Evolutionary conservation across 805 yeast genomes (phyloP).

Genomic region (Yamadazyma insecticola): DNA sequence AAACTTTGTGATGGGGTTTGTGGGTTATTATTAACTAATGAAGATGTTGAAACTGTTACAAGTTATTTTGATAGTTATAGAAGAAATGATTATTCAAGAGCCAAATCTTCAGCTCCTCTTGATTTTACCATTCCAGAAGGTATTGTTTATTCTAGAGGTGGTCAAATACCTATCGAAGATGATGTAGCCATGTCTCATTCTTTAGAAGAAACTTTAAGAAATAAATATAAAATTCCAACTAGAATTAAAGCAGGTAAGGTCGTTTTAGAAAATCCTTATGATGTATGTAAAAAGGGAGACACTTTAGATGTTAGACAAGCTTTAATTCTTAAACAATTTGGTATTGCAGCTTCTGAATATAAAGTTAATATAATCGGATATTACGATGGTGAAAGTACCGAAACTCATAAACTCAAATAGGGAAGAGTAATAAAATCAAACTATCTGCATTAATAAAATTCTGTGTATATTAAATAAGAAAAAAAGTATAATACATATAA

Average conservation of each 20-base stretch:
- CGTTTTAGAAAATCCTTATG: slow-evolving; percentile 65
- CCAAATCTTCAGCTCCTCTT: slow-evolving; percentile 80
- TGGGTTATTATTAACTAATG: slow-evolving; percentile 87
- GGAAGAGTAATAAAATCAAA: no score
- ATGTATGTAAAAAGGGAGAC: slow-evolving; percentile 78
- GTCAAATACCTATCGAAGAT: slow-evolving; percentile 82
- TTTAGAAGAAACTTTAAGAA: slow-evolving; percentile 87
- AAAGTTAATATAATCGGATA: slow-evolving; percentile 75
- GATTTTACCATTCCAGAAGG: slow-evolving; percentile 88
- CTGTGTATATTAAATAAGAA: slow-evolving; percentile 2
- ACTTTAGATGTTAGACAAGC: slow-evolving; percentile 86
- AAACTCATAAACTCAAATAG: slow-evolving; percentile 19
- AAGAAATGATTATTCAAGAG: slow-evolving; percentile 82
- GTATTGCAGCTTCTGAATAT: slow-evolving; percentile 90
- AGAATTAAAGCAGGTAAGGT: slow-evolving; percentile 87
- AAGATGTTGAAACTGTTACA: slow-evolving; percentile 79
- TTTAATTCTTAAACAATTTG: slow-evolving; percentile 87
- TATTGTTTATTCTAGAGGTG: slow-evolving; percentile 90
- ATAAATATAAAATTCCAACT: slow-evolving; percentile 86
- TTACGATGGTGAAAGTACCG: slow-evolving; percentile 58
- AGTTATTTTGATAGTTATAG: slow-evolving; percentile 79
- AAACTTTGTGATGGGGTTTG: slow-evolving; percentile 68
- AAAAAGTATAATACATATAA: slow-evolving; percentile 1
- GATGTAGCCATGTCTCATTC: slow-evolving; percentile 97
- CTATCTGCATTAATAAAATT: slow-evolving; percentile 1